Evolutionary conservation across 179 eudicot genomes (phyloP), one percentile per base, ranked within the genome.

Genomic region (Patellifolia procumbens): DNA sequence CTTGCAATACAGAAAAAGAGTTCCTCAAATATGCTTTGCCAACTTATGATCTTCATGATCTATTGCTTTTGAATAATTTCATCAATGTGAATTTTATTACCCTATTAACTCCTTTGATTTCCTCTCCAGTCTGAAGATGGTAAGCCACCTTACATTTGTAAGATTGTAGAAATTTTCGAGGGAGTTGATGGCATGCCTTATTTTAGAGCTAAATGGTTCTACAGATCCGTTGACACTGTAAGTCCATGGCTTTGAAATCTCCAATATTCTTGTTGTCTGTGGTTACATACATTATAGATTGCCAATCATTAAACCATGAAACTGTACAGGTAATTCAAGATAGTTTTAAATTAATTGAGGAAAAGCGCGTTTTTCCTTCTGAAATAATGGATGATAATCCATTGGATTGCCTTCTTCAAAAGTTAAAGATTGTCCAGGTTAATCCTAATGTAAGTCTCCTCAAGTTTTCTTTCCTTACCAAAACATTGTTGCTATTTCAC

Each of bases 131-230:
- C 84, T 35, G 98, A 83, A 11, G 88, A 82, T 0, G 89, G 81
- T 0, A 51, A 76, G 20, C 80, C 69, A 0, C 66, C 81, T 20
- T 94, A 76, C 52, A 94, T 94, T 0, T 84, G 94, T 34, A 87
- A 83, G 80, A 89, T 94, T 7, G 53, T 87, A 0, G 98, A 94
- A 78, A 60, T 94, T 35, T 94, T 94, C 76, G 88, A 89, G 78
- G 92, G 85, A 2, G 75, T 78, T 19, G 91, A 94, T 75, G 88
- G 87, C 1, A 16, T 29, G 17, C 77, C 71, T 0, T 84, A 92
- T 67, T 87, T 94, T 37, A 76, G 82, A n/a, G 92, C 97, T 0
- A 92, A 88, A 52, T 92, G 97, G 98, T 94, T 78, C 63, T 94
- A 94, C 28, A 82, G 96, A 74, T 75, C 92, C 0, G 62, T 60